Evolutionary conservation across 2,329 filamentous ascomycete species (phyloP).

Genomic region (Colletotrichum sp.): DNA sequence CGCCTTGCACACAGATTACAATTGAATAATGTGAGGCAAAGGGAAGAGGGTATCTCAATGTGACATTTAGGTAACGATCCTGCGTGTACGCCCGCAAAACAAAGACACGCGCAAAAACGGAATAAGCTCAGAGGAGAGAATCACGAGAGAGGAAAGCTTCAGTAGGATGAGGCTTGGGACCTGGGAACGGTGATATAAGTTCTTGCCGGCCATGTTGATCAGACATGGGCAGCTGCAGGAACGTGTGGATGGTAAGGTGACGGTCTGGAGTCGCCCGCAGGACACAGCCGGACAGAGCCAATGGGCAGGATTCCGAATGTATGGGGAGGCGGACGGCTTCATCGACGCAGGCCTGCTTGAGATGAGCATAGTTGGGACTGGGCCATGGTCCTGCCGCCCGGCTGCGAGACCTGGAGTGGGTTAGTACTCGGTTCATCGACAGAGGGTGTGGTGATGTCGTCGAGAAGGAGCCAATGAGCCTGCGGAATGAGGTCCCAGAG

Average conservation of each 20-base stretch:
- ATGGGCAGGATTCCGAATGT: background rate
- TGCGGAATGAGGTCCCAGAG: background rate
- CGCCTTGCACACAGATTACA: background rate
- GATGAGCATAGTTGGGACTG: background rate
- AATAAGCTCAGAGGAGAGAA: background rate
- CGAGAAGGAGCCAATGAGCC: background rate
- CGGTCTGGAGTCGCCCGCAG: slow-evolving; percentile 3
- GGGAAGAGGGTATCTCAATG: background rate
- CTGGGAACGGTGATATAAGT: slow-evolving; percentile 6
- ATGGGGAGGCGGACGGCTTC: background rate
- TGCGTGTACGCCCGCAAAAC: background rate
- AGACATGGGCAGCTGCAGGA: slow-evolving; percentile 10
- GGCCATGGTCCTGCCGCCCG: slow-evolving; percentile 8
- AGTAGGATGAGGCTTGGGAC: background rate
- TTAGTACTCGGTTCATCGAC: background rate
- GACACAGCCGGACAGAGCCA: background rate
- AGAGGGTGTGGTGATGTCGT: slow-evolving; percentile 18
- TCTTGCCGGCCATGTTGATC: background rate
- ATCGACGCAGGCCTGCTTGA: background rate
- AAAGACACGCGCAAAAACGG: background rate
- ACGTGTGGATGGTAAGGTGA: slow-evolving; percentile 10
- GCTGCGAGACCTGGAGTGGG: background rate
- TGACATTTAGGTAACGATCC: background rate
- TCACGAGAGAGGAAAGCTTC: background rate
- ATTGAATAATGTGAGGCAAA: background rate